Evolutionary conservation across 148 eudicot genomes (phyloP).

Genomic region (Rhododendron henanense): DNA sequence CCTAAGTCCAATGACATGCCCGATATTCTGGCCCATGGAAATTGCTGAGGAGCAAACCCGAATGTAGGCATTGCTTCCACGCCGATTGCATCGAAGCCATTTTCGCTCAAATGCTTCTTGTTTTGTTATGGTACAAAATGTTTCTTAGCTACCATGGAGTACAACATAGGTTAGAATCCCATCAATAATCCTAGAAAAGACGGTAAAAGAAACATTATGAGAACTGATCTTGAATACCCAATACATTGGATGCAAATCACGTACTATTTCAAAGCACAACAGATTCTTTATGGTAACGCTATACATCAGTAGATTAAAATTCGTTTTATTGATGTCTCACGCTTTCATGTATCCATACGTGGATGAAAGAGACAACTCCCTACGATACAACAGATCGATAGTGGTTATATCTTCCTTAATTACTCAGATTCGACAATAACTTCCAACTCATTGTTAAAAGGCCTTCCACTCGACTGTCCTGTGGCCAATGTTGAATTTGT

Average conservation of each 20-base stretch:
- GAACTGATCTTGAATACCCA: no score
- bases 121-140: background rate
- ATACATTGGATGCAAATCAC: no score
- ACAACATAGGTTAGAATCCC: background rate
- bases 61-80: conserved; percentile 57
- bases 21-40: conserved; percentile 26
- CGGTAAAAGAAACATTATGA: no score
- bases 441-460: background rate
- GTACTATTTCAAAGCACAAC: background rate
- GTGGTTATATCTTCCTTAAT: background rate
- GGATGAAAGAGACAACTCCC: no score
- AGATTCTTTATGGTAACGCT: background rate
- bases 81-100: conserved; percentile 57
- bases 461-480: background rate
- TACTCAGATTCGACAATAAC: background rate
- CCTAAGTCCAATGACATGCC: conserved; percentile 43
- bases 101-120: conserved; percentile 44
- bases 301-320: background rate
- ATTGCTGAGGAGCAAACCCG: conserved; percentile 39
- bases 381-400: no score
- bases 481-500: background rate
- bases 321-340: no score
- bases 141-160: background rate
- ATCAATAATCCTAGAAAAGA: no score
- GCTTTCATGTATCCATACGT: no score